Evolutionary conservation across 2,329 filamentous ascomycete genomes (phyloP).

Genomic region (Grosmannia penicillata): DNA sequence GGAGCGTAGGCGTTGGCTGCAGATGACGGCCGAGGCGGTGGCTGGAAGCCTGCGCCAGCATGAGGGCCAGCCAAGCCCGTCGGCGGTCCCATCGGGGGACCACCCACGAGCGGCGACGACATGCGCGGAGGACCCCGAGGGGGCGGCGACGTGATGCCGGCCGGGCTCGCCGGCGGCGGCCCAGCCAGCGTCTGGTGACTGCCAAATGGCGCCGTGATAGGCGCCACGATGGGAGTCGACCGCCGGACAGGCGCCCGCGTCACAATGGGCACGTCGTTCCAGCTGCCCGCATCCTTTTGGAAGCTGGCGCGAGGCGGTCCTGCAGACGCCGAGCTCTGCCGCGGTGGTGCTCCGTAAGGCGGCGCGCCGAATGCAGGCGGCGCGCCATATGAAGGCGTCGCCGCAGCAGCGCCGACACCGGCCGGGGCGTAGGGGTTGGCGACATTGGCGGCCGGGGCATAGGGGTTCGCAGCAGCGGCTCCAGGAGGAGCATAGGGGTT

Average conservation of each 20-base stretch:
- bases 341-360: conserved; percentile 24
- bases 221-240: conserved; percentile 54
- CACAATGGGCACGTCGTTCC: conserved; percentile 92
- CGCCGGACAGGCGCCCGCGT: conserved; percentile 57
- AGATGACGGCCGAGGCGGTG: conserved; percentile 34
- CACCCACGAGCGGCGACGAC: conserved; percentile 53
- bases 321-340: conserved; percentile 50
- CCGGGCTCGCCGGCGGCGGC: conserved; percentile 44
- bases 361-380: conserved; percentile 23
- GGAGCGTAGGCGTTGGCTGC: conserved; percentile 52
- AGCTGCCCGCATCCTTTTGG: conserved; percentile 58
- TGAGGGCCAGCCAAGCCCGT: no score
- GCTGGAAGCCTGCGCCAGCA: conserved; percentile 29
- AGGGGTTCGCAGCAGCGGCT: conserved; percentile 18
- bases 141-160: conserved; percentile 51
- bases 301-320: conserved; percentile 52
- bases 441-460: conserved; percentile 11
- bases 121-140: conserved; percentile 56
- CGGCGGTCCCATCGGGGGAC: conserved; percentile 22
- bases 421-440: conserved; percentile 1
- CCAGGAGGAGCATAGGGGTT: conserved; percentile 33
- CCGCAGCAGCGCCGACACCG: conserved; percentile 3
- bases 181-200: conserved; percentile 40
- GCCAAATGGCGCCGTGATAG: conserved; percentile 63
- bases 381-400: conserved; percentile 36